phyloP scores from a whole-genome alignment of 257 asterid species.

The Solanum appendiculatum region DNA sequence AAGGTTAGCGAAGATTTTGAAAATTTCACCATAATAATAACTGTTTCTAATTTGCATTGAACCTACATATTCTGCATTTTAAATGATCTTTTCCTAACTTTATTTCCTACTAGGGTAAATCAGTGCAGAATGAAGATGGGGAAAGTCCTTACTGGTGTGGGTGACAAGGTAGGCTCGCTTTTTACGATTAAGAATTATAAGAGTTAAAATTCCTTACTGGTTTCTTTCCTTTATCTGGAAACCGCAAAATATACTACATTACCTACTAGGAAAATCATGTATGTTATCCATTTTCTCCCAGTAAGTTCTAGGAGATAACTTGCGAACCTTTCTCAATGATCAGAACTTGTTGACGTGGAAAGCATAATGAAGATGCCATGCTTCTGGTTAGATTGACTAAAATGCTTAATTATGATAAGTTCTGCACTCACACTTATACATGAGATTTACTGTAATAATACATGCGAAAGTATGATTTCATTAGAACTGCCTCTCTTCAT shows the following conservation, averaged over 20 bases:
- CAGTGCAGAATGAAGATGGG: conserved; percentile 96
- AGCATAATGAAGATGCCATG: background rate
- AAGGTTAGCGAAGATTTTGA: background rate
- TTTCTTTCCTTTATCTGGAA: background rate
- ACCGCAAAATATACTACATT: background rate
- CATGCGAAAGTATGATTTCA: background rate
- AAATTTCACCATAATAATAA: background rate
- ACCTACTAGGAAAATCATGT: background rate
- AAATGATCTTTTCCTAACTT: conserved; percentile 5
- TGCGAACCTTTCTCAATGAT: background rate
- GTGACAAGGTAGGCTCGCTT: conserved; percentile 61
- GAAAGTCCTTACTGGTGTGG: conserved; percentile 78
- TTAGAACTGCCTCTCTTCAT: background rate
- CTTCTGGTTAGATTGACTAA: background rate
- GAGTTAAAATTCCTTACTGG: background rate
- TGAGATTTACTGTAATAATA: background rate
- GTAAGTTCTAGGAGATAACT: background rate
- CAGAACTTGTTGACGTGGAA: background rate
- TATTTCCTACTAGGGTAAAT: conserved; percentile 41
- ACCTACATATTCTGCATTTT: background rate
- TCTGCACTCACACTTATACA: background rate
- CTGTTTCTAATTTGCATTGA: background rate
- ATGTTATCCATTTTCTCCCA: background rate
- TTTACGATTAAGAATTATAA: conserved; percentile 6
- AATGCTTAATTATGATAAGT: background rate